Evolutionary conservation across 2,329 filamentous ascomycete species (phyloP).

Genomic region (Trichoderma sp.): DNA sequence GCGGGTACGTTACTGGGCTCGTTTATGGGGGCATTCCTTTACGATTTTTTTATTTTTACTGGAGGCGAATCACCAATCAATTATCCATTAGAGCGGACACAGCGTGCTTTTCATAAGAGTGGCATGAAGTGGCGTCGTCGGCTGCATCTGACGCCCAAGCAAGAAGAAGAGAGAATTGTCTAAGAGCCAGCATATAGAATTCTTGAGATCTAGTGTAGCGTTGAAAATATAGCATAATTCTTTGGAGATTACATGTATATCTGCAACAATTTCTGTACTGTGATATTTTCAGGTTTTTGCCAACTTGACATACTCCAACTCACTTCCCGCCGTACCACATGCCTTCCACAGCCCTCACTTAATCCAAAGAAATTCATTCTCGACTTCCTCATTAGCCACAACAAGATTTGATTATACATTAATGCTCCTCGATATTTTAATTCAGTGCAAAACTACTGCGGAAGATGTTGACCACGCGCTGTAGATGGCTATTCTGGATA

Average conservation of each 20-base stretch:
- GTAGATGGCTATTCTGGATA: background rate
- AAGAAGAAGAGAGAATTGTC: background rate
- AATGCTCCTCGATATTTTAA: background rate
- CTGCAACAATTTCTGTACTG: background rate
- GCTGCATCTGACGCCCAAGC: background rate
- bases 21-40: background rate
- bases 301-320: background rate
- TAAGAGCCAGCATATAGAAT: background rate
- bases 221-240: background rate
- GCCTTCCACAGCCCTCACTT: background rate
- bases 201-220: background rate
- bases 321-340: background rate
- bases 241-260: background rate
- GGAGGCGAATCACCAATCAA: constrained; percentile 2
- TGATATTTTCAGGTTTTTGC: too few relatives aligned
- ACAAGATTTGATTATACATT: background rate
- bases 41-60: constrained; percentile 6
- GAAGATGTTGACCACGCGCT: background rate
- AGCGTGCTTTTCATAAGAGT: background rate
- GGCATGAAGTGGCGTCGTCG: constrained; percentile 4
- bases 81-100: constrained; percentile 5
- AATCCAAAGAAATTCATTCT: background rate
- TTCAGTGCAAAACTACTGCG: background rate
- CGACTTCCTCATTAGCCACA: background rate
- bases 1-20: background rate